Percentiles rank a stretch among this genome's conserved stretches.
phyloP scores from a whole-genome alignment of 108 stramenopile species.

The Discostella stelligeroides region DNA sequence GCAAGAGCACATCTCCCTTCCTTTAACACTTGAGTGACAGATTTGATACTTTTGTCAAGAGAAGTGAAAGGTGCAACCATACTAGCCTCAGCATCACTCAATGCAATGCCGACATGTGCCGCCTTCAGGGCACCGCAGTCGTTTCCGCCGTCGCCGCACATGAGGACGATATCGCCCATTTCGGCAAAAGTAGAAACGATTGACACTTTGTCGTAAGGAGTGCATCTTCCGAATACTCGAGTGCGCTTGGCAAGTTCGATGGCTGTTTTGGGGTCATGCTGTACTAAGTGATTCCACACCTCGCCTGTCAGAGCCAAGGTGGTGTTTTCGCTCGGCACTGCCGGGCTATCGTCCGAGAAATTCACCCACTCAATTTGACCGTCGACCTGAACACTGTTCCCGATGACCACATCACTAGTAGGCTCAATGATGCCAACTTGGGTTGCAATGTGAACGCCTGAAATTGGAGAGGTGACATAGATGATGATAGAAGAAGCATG shows the following conservation, averaged over 20 bases:
- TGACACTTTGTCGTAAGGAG: conserved; percentile 63
- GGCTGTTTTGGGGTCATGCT: conserved; percentile 39
- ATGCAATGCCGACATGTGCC: conserved; percentile 68
- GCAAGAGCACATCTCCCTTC: conserved; percentile 75
- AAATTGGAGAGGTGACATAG: neutral
- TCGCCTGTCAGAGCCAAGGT: conserved; percentile 65
- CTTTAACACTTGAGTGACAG: conserved; percentile 55
- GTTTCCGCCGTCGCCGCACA: conserved; percentile 81
- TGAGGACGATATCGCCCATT: conserved; percentile 58
- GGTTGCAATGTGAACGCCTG: conserved; percentile 61
- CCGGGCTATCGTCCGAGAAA: conserved; percentile 30
- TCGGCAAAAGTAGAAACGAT: conserved; percentile 60
- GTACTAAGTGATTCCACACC: conserved; percentile 47
- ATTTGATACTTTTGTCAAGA: conserved; percentile 49
- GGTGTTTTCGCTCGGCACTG: conserved; percentile 14
- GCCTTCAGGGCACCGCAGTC: conserved; percentile 70
- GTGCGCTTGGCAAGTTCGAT: conserved; percentile 34
- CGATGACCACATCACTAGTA: conserved; percentile 39
- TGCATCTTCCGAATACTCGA: conserved; percentile 65
- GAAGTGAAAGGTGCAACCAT: conserved; percentile 63
- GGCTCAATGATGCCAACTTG: conserved; percentile 58
- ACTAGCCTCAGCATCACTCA: conserved; percentile 60
- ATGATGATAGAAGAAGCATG: neutral
- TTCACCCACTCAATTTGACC: conserved; percentile 45
- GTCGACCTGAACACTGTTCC: conserved; percentile 24